Base-by-base conservation (phyloP, 352 stramenopile genomes). In the Plasmopara viticola region DNA sequence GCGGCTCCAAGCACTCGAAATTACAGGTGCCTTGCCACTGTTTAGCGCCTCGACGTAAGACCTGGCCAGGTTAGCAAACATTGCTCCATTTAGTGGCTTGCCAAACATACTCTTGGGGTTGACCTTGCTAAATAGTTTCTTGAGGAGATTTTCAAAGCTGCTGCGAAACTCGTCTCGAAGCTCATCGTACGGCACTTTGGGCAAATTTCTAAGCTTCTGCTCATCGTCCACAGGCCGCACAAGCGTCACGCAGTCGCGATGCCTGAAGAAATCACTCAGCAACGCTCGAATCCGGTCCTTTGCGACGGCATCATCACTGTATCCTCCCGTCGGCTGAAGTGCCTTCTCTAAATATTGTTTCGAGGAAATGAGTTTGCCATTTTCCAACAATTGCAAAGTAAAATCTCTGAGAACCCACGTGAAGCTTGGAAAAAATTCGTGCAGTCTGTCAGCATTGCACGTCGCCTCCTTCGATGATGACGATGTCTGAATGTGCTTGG, bases 351-450 rank as follows among this genome's bases (percentile, higher is more conserved):
- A 59, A 53, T 96, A 96, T 56, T 95, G 82, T 42, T 87, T 90
- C 43, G 83, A 76, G 31, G 84, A 87, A 63, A 95, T 95, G 20
- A 74, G 74, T 64, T 90, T 89, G 44, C 86, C 85, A 31, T 92
- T 87, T 43, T 95, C 82, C 43, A 89, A 69, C 31, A 96, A 55
- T 54, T 90, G 77, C 31, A 96, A 65, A 37, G 85, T 90, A 46
- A 96, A 96, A 59, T 96, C 87, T 9, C 87, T 72, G 20, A 96
- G 82, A 49, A 96, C 80, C 87, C 87, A 96, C 58, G 91, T 68
- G 49, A 96, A 95, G 13, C 58, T 75, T 13, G 87, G 87, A 54
- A 95, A 95, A 54, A 94, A 93, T 57, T 94, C 70, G 49, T 87
- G 69, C 37, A 94, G 67, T 6, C 52, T 42, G 14, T 73, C 60